These are phyloP conservation scores for Backusella psychrophila DNA, from an alignment of 192 early-diverging fungal species.

Conservation along the genomic window DNA sequence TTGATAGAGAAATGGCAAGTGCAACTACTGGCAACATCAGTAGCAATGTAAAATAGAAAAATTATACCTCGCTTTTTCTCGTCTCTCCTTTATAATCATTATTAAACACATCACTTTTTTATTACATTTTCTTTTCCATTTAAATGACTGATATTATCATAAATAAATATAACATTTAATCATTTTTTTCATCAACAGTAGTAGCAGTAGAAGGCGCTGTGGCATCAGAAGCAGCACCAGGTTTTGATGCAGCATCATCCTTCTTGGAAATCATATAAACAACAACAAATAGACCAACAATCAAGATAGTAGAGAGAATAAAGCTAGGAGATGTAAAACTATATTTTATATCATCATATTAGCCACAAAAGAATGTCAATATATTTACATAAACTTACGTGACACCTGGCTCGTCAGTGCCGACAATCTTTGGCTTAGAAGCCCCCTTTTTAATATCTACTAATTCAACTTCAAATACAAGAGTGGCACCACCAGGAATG, in stretches of 20 bases:
- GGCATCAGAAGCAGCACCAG: background rate
- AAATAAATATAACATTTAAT: background rate
- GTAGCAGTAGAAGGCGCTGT: background rate
- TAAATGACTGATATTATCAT: no score
- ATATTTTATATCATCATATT: background rate
- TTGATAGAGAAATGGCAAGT: constrained; percentile 5
- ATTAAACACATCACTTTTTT: no score
- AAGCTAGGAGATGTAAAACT: constrained; percentile 8
- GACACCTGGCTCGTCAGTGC: background rate
- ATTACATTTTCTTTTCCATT: no score
- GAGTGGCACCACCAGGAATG: constrained; percentile 78
- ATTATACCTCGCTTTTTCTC: background rate
- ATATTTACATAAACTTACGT: background rate
- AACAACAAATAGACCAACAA: background rate
- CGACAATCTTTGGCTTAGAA: background rate
- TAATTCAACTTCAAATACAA: constrained; percentile 81
- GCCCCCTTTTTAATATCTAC: constrained; percentile 44
- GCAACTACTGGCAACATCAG: background rate
- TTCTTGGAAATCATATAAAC: background rate
- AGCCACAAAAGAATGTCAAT: no score
- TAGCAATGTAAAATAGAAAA: background rate
- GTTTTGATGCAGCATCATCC: background rate
- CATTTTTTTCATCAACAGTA: background rate
- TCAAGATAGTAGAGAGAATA: background rate
- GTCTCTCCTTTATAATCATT: background rate